Conservation (phyloP, 192 early-diverging fungal species). For the Funneliformis mosseae region DNA sequence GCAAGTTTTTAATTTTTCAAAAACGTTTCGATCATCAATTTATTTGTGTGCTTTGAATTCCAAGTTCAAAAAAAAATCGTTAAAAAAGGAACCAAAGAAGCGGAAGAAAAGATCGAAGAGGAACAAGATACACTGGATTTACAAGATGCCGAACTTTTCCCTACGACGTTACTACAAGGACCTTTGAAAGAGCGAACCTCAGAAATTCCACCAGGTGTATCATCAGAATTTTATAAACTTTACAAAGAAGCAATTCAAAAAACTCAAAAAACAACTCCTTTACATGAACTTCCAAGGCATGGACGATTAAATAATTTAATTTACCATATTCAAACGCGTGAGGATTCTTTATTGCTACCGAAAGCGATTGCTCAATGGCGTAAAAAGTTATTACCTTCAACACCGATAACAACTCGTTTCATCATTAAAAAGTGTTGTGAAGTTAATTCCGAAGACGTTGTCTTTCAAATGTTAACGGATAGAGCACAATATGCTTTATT, state of each 20-base stretch:
- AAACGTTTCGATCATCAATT: background rate
- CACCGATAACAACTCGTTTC: background rate
- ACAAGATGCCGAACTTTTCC: slow-evolving; percentile 11
- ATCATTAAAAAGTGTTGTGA: background rate
- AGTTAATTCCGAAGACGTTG: background rate
- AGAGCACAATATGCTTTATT: slow-evolving; percentile 21
- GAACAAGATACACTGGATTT: background rate
- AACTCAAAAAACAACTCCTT: background rate
- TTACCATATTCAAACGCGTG: background rate
- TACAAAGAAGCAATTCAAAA: background rate
- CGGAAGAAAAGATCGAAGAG: slow-evolving; percentile 31
- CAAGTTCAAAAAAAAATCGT: too few species aligned
- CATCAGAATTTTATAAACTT: slow-evolving; percentile 4
- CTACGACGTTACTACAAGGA: background rate
- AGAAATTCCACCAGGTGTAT: background rate
- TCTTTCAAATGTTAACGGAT: slow-evolving; percentile 22
- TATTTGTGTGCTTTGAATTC: background rate
- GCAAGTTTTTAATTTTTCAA: background rate
- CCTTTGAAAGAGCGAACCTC: background rate
- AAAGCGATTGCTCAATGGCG: slow-evolving; percentile 17
- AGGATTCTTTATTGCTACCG: background rate
- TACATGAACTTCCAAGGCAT: background rate
- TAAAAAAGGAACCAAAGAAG: background rate
- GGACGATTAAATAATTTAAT: slow-evolving; percentile 19
- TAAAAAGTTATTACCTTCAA: slow-evolving; percentile 11